Conservation (phyloP, 176 grass and related monocot genomes). For the Juncus inflexus region DNA sequence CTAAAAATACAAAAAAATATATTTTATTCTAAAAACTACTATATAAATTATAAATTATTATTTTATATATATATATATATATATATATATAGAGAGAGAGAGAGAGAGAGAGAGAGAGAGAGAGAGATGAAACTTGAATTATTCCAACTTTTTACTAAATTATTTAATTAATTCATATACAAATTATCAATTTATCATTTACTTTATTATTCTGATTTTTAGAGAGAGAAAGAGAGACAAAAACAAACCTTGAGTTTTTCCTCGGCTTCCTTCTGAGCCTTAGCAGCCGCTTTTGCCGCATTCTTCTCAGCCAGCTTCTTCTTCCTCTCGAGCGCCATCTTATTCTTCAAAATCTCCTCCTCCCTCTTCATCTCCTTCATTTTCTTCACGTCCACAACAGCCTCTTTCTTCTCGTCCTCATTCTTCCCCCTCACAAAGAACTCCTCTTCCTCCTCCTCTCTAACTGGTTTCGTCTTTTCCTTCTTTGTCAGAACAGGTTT, state of each 20-base stretch:
- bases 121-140: no score
- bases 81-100: no score
- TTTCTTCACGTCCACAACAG: conserved; percentile 57
- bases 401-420: conserved; percentile 53
- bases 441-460: background rate
- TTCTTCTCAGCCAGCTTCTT: conserved; percentile 89
- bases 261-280: conserved; percentile 77
- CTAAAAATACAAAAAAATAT: no score
- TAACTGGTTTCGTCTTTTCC: conserved; percentile 39
- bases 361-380: conserved; percentile 85
- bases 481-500: conserved; percentile 29
- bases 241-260: conserved; percentile 61
- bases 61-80: no score
- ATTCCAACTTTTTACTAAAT: no score
- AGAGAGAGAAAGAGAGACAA: background rate
- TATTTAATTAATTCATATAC: no score
- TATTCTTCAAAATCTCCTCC: conserved; percentile 90
- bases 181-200: no score
- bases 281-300: conserved; percentile 51
- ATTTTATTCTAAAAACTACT: no score
- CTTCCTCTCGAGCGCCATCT: conserved; percentile 76
- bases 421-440: conserved; percentile 31
- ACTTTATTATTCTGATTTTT: no score
- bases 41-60: no score
- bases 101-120: no score